phyloP scores from a whole-genome alignment of 306 rosid species.

The Lathyrus aphaca region DNA sequence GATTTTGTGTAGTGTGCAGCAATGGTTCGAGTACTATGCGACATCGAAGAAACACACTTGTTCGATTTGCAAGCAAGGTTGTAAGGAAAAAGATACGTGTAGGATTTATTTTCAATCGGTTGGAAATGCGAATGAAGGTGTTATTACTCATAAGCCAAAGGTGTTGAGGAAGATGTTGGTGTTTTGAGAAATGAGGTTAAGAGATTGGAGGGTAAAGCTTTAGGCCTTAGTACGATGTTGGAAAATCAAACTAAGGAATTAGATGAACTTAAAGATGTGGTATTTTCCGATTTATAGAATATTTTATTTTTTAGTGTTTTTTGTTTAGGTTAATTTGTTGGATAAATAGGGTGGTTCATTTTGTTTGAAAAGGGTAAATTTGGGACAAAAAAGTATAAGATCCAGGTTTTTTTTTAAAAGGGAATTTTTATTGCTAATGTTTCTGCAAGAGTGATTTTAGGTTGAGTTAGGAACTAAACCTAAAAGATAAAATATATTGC shows the following conservation, averaged over 20 bases:
- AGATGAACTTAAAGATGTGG: constrained; percentile 63
- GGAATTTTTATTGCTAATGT: too few relatives aligned
- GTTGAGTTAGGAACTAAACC: too few relatives aligned
- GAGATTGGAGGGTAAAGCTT: constrained; percentile 61
- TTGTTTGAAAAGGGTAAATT: too few relatives aligned
- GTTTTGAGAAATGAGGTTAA: constrained; percentile 60
- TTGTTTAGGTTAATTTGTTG: too few relatives aligned
- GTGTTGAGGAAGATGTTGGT: constrained; percentile 50
- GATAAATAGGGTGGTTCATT: too few relatives aligned
- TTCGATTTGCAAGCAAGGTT: constrained; percentile 85
- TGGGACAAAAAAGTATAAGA: too few relatives aligned
- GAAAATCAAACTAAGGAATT: constrained; percentile 59
- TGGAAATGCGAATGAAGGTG: constrained; percentile 58
- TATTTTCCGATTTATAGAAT: constrained; percentile 12
- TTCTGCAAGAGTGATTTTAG: too few relatives aligned
- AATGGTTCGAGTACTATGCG: constrained; percentile 79
- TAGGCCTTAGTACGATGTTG: constrained; percentile 55
- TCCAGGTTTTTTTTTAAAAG: too few relatives aligned
- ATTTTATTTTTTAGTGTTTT: too few relatives aligned
- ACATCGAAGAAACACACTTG: constrained; percentile 68
- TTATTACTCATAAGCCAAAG: constrained; percentile 42
- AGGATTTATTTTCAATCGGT: constrained; percentile 83
- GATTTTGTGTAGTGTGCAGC: too few relatives aligned
- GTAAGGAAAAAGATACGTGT: constrained; percentile 55
- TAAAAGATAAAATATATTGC: too few relatives aligned